Evolutionary conservation across 768 basidiomycete genomes (phyloP).

Genomic region (Mycena maculata): DNA sequence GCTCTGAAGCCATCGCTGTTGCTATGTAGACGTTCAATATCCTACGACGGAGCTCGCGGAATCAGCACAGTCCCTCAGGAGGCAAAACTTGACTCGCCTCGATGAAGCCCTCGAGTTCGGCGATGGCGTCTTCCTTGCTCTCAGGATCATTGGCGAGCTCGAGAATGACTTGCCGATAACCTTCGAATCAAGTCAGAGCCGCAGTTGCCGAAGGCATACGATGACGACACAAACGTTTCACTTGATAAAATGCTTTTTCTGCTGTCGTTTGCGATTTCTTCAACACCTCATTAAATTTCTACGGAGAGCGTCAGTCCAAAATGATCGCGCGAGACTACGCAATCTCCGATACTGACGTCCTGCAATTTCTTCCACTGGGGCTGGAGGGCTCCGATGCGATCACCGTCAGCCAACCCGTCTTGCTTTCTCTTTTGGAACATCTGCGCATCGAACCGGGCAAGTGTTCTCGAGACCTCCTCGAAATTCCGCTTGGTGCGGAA

Average conservation of each 20-base stretch:
- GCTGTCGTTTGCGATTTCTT: background rate
- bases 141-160: background rate
- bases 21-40: background rate
- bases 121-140: background rate
- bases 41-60: background rate
- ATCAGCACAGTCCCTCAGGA: background rate
- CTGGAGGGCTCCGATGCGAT: background rate
- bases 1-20: background rate
- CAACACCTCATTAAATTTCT: background rate
- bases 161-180: background rate
- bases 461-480: background rate
- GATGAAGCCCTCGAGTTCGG: background rate
- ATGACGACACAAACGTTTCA: background rate
- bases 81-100: background rate
- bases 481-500: background rate
- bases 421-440: background rate
- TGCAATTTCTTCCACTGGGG: background rate
- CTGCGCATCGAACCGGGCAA: background rate
- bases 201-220: background rate
- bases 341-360: background rate
- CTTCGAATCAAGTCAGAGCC: background rate
- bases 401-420: too few species aligned
- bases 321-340: background rate
- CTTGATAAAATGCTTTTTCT: background rate
- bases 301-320: background rate